Base-by-base conservation (phyloP, 163 green algal species). In the Scenedesmus sp. region DNA sequence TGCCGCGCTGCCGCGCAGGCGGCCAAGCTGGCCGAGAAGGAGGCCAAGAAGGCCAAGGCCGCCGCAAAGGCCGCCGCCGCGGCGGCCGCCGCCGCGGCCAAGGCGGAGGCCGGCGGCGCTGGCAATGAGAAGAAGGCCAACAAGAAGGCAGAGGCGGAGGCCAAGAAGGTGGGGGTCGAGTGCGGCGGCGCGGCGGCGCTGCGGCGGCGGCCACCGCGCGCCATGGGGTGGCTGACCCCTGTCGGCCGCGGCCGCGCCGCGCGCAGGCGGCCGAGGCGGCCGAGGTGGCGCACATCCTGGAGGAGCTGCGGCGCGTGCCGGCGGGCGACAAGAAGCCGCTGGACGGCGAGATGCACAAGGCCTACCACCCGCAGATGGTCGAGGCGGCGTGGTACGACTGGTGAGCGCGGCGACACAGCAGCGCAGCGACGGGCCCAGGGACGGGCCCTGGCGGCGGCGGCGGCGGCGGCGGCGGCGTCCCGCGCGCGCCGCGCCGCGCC, bases 311-410 rank as follows among this genome's bases (percentile, higher is more conserved):
- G 2, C 70, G 84, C 48, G 96, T 92, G 0, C 90, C 93, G 24
- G 90, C 86, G 53, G 96, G 96, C 9, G 70, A 88, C 20, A 97
- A 97, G 83, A 99, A 99, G 85, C 69, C 91, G 53, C 51, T 94
- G 17, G 70, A 64, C 0, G 73, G 60, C 0, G 78, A 92, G 60
- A 97, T 98, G 92, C 89, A 86, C 66, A 97, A 97, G 86, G 87
- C 85, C 15, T 99, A 99, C 85, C 87, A 94, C 75, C 94, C 96
- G 3, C 77, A 84, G 39, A 87, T 91, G 29, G 96, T 98, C 18
- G 86, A 89, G 76, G 70, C 82, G 7, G 78, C 75, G 18, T 89
- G 82, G 84, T 89, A 89, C 65, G 82, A 88, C 66, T 88, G 78
- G 78, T 83, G 62, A 77, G 74, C 77, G 44, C 2, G 3, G 6